Conservation (phyloP, 768 basidiomycete species). For the Cytidiella melzeri region DNA sequence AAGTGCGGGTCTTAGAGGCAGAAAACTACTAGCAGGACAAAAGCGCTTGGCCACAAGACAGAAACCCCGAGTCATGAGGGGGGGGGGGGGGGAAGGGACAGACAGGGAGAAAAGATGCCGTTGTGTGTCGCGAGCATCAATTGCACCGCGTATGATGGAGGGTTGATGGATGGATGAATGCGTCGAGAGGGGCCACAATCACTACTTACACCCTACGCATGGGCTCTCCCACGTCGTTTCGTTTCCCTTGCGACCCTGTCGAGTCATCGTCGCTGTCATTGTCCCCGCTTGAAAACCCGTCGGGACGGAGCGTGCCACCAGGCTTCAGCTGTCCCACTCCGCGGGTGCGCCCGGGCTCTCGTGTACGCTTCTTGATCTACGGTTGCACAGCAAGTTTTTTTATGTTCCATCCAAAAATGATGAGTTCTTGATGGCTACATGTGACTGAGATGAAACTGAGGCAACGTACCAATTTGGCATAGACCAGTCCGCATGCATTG, state of each 20-base stretch:
- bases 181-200: no score
- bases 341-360: constrained; percentile 20
- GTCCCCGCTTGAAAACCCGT: constrained; percentile 17
- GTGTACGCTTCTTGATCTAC: constrained; percentile 26
- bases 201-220: constrained; percentile 5
- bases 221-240: constrained; percentile 19
- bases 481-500: constrained; percentile 83
- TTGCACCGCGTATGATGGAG: no score
- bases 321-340: constrained; percentile 8
- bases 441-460: constrained; percentile 2
- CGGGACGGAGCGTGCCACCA: background rate
- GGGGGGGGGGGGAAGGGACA: no score
- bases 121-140: no score
- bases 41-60: no score
- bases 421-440: background rate
- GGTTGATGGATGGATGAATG: no score
- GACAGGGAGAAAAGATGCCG: no score
- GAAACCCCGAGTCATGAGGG: no score
- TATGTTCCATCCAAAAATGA: background rate
- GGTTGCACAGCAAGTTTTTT: no score
- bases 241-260: constrained; percentile 21
- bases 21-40: no score
- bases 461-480: constrained; percentile 69
- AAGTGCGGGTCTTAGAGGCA: no score
- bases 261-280: constrained; percentile 28